Base-by-base conservation (phyloP, 768 basidiomycete species). In the Lactifluus pinguis region DNA sequence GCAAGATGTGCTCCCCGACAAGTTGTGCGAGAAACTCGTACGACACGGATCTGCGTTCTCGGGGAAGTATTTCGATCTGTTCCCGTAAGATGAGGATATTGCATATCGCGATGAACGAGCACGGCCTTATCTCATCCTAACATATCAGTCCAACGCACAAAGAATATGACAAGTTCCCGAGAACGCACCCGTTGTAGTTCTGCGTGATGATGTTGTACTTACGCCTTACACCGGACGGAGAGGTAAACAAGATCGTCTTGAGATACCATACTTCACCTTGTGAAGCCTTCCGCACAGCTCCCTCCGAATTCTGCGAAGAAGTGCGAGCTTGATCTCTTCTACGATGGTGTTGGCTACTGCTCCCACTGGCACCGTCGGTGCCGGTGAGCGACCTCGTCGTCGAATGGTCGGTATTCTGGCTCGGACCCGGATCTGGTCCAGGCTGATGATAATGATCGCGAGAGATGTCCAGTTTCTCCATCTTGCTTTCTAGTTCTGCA, bases 91-190 rank as follows among this genome's bases (percentile, higher is more conserved):
- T 85, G 34, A 95, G 80, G 53, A 94, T 89, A 69, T 97, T 97
- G 74, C 90, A 93, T 60, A 93, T 88, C 30, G 92, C 92, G 67
- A 95, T 91, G 65, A 95, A 89, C 0, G 90, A 92, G 69, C 92
- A 95, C 9, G 92, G 92, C 9, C 92, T 25, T 94, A 69, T 7
- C 39, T 17, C 38, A 15, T 47, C n/a, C 30, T 25, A 55, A 39
- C 36, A 51, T 21, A 21, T 15, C 15, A 10, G 34, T 9, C 25
- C 25, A 25, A 32, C 52, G n/a, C 6, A 30, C 19, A 19, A 25
- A 3, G 29, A 9, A 13, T 11, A 34, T 4, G 13, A 38, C 41
- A 3, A 45, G 32, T 21, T 29, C 0, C 0, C 52, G 25, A 14
- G 29, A 10, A 77, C 84, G 61, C 59, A 89, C 89, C 89, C 89